Base-by-base conservation (phyloP, 2,329 filamentous ascomycete genomes). In the Apiospora sp. region DNA sequence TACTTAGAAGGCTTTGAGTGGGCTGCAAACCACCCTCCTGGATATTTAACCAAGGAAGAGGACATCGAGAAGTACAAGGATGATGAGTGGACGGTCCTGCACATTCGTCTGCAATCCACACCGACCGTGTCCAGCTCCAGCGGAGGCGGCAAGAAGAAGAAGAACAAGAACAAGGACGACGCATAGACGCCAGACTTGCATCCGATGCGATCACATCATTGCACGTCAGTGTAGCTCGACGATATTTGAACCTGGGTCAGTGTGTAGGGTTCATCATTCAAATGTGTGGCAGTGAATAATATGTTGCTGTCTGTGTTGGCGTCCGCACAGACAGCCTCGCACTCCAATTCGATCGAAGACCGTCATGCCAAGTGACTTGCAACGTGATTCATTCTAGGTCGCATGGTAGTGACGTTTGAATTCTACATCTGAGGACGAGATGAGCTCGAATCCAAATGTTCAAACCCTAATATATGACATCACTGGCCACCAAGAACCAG, bases 1-100 rank as follows among this genome's bases (percentile, higher is more conserved):
- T 94, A 95, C 88, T 92, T 98, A 77, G 92, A 92, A 79, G 96
- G 96, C 77, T 98, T 98, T 86, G 95, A 98, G 88, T 98, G 95
- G 95, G 93, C 72, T 34, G 72, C 68, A 10, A 41, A 71, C 68
- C 37, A 51, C 41, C 54, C 69, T 13, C 51, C 54, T 4, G 69
- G 8, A 6, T 73, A 67, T 77, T 75, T 24, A 73, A 74, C 24
- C 75, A 79, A 76, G 43, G 74, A 76, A 6, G 74, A 77, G 48
- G 74, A 75, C 1, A 75, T 75, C 13, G 69, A 76, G 46, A 71
- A 76, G 49, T 74, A 98, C 85, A 94, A 93, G 82, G 93, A 97
- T 78, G 94, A 97, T 84, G 94, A 91, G 81, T 98, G 94, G 92
- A 96, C 94, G 71, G 90, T 91, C 76, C 89, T 98, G 80, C 87